phyloP scores from a whole-genome alignment of 2,329 filamentous ascomycete genomes.

The Sphaerulina musiva region DNA sequence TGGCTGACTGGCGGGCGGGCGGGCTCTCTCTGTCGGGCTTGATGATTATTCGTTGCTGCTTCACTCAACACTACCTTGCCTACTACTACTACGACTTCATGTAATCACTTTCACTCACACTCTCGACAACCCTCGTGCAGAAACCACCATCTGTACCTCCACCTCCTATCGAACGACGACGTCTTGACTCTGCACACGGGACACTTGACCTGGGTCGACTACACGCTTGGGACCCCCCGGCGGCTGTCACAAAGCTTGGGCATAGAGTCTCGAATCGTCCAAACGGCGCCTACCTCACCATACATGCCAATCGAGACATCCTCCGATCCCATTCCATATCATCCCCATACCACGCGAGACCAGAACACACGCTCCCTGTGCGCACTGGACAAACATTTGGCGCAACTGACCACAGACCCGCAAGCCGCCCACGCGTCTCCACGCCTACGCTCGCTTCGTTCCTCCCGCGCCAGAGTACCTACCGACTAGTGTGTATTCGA shows the following conservation, averaged over 20 bases:
- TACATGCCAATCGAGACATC: not conserved
- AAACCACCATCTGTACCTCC: not conserved
- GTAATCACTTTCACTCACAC: no score
- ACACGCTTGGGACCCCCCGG: not conserved
- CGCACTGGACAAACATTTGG: no score
- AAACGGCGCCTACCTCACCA: not conserved
- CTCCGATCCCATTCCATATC: not conserved
- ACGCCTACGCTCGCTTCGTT: constrained; percentile 12
- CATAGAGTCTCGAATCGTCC: not conserved
- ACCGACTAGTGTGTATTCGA: not conserved
- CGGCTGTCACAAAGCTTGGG: not conserved
- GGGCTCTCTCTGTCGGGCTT: no score
- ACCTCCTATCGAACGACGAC: no score
- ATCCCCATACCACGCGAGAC: no score
- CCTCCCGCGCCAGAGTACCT: not conserved
- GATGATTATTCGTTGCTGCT: no score
- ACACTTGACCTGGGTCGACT: not conserved
- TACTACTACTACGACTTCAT: no score
- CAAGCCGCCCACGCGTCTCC: not conserved
- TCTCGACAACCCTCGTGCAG: not conserved
- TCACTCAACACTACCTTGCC: no score
- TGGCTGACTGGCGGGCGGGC: no score
- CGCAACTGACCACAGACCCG: no score
- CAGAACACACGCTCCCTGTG: no score
- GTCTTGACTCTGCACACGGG: no score